These are phyloP conservation scores for Colletotrichum ledebouriae DNA, from an alignment of 2,329 filamentous ascomycete species.

Conservation along the genomic window DNA sequence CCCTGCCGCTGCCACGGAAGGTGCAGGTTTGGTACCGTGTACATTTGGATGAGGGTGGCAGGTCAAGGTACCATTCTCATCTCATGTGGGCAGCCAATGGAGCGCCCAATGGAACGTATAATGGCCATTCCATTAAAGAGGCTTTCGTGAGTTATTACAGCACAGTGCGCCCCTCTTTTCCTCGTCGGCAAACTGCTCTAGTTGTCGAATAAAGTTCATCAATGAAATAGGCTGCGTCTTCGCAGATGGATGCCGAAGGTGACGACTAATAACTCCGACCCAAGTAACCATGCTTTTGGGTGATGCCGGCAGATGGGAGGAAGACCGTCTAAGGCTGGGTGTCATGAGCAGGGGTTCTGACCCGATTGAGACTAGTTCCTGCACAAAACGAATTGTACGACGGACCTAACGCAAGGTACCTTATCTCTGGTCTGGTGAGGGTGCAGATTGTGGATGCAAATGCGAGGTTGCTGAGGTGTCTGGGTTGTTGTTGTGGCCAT, in stretches of 20 bases:
- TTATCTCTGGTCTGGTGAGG: constrained; percentile 25
- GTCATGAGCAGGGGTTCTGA: constrained; percentile 30
- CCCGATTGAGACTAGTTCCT: constrained; percentile 36
- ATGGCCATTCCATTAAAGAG: constrained; percentile 8
- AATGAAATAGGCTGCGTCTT: constrained; percentile 9
- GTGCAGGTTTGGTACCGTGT: constrained; percentile 1
- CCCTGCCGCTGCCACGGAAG: constrained; percentile 2
- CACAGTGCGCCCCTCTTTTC: constrained; percentile 3
- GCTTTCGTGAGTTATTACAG: not conserved
- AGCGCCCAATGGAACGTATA: constrained; percentile 14
- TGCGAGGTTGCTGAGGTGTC: constrained; percentile 1
- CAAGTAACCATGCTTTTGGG: constrained; percentile 19
- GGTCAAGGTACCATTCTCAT: constrained; percentile 27
- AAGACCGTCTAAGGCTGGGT: constrained; percentile 26
- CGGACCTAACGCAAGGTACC: constrained; percentile 37
- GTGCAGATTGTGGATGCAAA: constrained; percentile 9
- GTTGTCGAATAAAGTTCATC: not conserved
- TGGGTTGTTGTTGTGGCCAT: constrained; percentile 1
- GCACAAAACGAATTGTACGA: constrained; percentile 39
- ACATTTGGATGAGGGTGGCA: constrained; percentile 21
- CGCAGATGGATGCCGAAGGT: not conserved
- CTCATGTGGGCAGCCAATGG: constrained; percentile 21
- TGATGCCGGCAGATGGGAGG: not conserved
- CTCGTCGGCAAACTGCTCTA: not conserved
- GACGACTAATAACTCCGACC: constrained; percentile 15